phyloP scores from a whole-genome alignment of 345 rosid species.

The Eucalyptus caleyi region DNA sequence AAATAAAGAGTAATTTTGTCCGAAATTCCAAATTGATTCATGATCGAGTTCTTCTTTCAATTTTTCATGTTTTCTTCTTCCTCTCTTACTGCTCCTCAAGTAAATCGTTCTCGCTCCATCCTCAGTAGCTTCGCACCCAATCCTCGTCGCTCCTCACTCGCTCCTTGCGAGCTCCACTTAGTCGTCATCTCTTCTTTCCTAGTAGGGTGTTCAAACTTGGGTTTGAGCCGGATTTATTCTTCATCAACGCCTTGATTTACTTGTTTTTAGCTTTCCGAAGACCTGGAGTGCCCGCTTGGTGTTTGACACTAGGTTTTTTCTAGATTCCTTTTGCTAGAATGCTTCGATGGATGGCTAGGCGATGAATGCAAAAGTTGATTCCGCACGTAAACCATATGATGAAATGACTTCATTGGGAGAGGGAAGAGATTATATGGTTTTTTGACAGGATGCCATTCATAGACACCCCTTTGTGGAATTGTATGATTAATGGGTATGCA shows the following conservation, averaged over 20 bases:
- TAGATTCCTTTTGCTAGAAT: constrained; percentile 11
- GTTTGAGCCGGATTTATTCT: constrained; percentile 8
- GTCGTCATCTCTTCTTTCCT: not conserved
- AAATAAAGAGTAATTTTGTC: not conserved
- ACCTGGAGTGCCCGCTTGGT: not conserved
- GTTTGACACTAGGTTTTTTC: constrained; percentile 4
- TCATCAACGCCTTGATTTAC: constrained; percentile 7
- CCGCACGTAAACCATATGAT: constrained; percentile 23
- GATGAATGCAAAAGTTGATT: not conserved
- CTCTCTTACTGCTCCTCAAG: not conserved
- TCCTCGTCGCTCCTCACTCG: not conserved
- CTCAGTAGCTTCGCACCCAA: not conserved
- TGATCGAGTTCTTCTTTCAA: not conserved
- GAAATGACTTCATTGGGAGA: not conserved
- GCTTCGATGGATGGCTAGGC: constrained; percentile 7
- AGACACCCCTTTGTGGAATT: constrained; percentile 32
- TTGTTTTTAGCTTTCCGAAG: constrained; percentile 1
- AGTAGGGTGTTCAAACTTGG: not conserved
- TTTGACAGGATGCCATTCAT: constrained; percentile 11
- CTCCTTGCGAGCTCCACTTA: fast-evolving
- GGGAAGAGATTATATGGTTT: constrained; percentile 1
- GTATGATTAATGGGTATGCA: constrained; percentile 60
- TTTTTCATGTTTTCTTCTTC: not conserved
- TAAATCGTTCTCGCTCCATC: not conserved
- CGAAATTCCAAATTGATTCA: not conserved